phyloP scores from a whole-genome alignment of 176 grass and related monocot genomes.

The Puya raimondii region DNA sequence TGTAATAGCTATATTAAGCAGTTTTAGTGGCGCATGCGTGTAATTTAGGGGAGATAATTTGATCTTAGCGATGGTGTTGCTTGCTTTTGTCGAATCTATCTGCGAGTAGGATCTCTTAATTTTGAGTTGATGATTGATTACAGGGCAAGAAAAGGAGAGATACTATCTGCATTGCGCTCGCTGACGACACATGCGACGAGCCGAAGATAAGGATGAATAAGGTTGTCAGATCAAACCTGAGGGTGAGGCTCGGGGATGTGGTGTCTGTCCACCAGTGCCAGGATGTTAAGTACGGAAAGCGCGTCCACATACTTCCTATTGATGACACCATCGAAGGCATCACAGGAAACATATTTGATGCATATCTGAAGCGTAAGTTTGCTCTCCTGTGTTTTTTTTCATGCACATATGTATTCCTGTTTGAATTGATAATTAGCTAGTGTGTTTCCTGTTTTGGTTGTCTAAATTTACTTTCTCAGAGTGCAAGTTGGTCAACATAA shows the following conservation, averaged over 20 bases:
- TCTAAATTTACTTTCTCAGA: neutral
- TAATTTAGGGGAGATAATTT: neutral
- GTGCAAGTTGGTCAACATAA: too few relatives aligned
- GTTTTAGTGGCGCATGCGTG: too few relatives aligned
- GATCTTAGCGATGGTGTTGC: neutral
- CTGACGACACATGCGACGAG: slow-evolving; percentile 41
- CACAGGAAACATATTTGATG: slow-evolving; percentile 38
- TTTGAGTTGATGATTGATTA: neutral
- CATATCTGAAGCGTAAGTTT: slow-evolving; percentile 45
- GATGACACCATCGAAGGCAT: slow-evolving; percentile 58
- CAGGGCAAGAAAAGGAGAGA: slow-evolving; percentile 53
- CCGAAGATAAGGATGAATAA: slow-evolving; percentile 38
- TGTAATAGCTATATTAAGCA: too few relatives aligned
- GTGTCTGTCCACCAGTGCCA: slow-evolving; percentile 52
- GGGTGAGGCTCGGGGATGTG: slow-evolving; percentile 47
- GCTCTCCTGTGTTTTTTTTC: neutral
- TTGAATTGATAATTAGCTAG: too few relatives aligned
- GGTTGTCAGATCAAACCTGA: slow-evolving; percentile 39
- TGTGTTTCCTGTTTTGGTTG: neutral
- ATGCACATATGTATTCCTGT: neutral
- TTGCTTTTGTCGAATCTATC: neutral
- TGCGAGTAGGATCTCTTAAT: neutral
- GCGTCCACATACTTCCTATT: slow-evolving; percentile 42
- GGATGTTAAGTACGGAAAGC: slow-evolving; percentile 30
- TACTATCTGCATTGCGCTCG: slow-evolving; percentile 37